A percentile compares a stretch with the other conserved stretches of the same genome.
These are phyloP conservation scores for Teunomyces panamensis DNA, from an alignment of 805 yeast genomes.

Conservation along the genomic window DNA sequence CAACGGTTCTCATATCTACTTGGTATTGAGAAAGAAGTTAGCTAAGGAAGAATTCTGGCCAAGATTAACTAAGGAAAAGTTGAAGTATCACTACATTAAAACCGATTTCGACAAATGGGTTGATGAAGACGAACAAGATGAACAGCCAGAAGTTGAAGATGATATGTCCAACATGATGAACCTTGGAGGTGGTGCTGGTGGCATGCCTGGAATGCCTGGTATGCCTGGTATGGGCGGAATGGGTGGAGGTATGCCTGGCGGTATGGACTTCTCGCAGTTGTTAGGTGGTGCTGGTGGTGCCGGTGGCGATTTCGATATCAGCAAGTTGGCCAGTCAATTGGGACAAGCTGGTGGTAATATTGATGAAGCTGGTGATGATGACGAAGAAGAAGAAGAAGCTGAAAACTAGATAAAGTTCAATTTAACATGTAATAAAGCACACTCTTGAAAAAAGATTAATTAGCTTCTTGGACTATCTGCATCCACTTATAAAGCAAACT, in stretches of 20 bases:
- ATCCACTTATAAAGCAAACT: neutral
- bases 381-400: slow-evolving; percentile 22
- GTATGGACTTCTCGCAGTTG: slow-evolving; percentile 24
- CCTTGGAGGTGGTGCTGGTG: slow-evolving; percentile 31
- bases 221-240: slow-evolving; percentile 30
- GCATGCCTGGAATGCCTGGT: slow-evolving; percentile 25
- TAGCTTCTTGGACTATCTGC: neutral
- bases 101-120: slow-evolving; percentile 98
- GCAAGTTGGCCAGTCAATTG: slow-evolving; percentile 41
- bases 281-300: slow-evolving; percentile 27
- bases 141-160: slow-evolving; percentile 47
- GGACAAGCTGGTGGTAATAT: slow-evolving; percentile 36
- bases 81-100: slow-evolving; percentile 73
- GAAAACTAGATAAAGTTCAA: slow-evolving; percentile 13
- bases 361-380: slow-evolving; percentile 18
- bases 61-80: slow-evolving; percentile 83
- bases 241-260: slow-evolving; percentile 13
- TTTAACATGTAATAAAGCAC: slow-evolving; percentile 6
- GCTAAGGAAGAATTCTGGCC: slow-evolving; percentile 87
- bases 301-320: slow-evolving; percentile 36
- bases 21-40: slow-evolving; percentile 68
- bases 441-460: neutral
- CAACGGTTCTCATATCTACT: slow-evolving; percentile 57
- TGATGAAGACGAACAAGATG: slow-evolving; percentile 97
- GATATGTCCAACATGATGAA: slow-evolving; percentile 33